Percentiles rank a stretch among this genome's conserved stretches.
Evolutionary conservation across 106 monocot species (phyloP).

Genomic region (Acorus calamus): DNA sequence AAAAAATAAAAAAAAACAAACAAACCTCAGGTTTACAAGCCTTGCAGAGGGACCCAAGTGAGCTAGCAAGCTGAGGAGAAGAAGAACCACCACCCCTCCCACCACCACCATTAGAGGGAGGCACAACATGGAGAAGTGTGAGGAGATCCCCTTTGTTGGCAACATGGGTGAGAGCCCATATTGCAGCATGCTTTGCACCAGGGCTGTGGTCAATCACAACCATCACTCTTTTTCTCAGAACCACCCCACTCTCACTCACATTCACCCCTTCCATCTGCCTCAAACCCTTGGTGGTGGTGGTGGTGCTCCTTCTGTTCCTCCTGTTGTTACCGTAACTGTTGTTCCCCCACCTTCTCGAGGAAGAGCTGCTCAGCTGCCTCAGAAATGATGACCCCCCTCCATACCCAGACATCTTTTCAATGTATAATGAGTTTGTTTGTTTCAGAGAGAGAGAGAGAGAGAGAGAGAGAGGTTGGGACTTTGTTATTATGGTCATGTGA

Average conservation of each 20-base stretch:
- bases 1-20: neutral
- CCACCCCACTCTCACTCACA: constrained; percentile 5
- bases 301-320: constrained; percentile 4
- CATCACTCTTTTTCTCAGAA: constrained; percentile 70
- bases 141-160: constrained; percentile 66
- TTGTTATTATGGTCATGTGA: too few relatives aligned
- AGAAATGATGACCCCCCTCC: constrained; percentile 1
- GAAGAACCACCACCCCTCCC: neutral
- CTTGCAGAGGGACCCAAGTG: constrained; percentile 16
- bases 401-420: too few relatives aligned
- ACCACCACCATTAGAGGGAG: constrained; percentile 4
- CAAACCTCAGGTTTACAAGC: constrained; percentile 7
- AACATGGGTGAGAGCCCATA: constrained; percentile 87
- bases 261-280: too few relatives aligned
- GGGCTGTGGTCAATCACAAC: constrained; percentile 60
- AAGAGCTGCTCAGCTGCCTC: constrained; percentile 14
- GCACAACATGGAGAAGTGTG: constrained; percentile 68
- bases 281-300: neutral
- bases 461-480: too few relatives aligned
- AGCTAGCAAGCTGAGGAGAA: constrained; percentile 9
- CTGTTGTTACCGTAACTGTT: neutral
- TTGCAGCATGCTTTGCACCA: constrained; percentile 69
- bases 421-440: too few relatives aligned
- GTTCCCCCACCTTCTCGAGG: constrained; percentile 12
- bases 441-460: too few relatives aligned